phyloP scores from a whole-genome alignment of 306 rosid species.

The Fagus crenata region DNA sequence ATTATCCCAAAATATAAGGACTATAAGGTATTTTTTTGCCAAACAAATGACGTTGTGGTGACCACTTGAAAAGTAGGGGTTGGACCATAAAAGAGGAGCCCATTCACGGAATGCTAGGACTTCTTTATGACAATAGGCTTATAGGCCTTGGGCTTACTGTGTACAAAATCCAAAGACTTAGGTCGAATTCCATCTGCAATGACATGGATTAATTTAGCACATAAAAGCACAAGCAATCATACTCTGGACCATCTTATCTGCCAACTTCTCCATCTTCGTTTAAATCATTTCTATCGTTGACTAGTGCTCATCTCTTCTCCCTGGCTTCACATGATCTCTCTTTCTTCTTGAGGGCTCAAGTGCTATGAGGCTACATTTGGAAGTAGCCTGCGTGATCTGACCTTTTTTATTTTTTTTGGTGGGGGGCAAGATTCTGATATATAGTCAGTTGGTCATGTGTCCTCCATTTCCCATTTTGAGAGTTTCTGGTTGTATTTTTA shows the following conservation, averaged over 20 bases:
- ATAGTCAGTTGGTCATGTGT: not conserved
- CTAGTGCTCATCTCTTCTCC: conserved; percentile 9
- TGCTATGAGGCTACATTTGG: conserved; percentile 18
- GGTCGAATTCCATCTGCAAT: no score
- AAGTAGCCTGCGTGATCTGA: not conserved
- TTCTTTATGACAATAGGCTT: no score
- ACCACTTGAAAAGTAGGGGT: no score
- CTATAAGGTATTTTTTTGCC: no score
- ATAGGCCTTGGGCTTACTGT: no score
- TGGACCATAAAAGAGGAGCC: no score
- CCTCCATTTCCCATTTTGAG: conserved; percentile 16
- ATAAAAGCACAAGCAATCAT: no score
- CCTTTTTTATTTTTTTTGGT: not conserved
- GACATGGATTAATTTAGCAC: no score
- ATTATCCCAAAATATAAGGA: no score
- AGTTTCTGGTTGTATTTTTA: conserved; percentile 18
- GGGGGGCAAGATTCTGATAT: conserved; percentile 3
- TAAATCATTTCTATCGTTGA: not conserved
- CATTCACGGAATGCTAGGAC: no score
- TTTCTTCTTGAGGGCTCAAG: conserved; percentile 14
- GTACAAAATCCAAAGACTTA: no score
- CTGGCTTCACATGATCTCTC: conserved; percentile 9
- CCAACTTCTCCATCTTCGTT: conserved; percentile 11
- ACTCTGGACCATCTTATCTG: not conserved
- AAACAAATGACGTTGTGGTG: no score